Conservation (phyloP, 441 rosid species). For the Pelargonium citronellum region DNA sequence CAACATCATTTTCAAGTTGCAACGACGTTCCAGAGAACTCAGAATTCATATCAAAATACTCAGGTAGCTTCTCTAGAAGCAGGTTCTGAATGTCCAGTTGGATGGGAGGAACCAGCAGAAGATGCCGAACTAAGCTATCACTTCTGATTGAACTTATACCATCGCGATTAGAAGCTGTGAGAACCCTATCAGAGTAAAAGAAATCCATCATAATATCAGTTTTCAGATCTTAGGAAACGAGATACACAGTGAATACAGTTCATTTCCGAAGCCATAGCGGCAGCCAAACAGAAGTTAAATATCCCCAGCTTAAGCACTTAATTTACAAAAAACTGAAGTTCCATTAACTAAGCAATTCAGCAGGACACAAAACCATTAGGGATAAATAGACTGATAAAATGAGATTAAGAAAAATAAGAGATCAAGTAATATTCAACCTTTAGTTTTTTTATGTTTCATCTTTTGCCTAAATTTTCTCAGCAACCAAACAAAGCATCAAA, state of each 20-base stretch:
- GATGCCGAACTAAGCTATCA: constrained; percentile 54
- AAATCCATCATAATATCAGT: neutral
- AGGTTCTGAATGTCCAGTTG: constrained; percentile 60
- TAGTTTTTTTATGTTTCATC: neutral
- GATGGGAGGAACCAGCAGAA: constrained; percentile 56
- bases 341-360: neutral
- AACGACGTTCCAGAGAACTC: constrained; percentile 26
- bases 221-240: neutral
- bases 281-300: neutral
- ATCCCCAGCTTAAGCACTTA: neutral
- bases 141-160: constrained; percentile 27
- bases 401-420: neutral
- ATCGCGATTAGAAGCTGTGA: constrained; percentile 36
- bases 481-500: neutral
- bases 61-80: constrained; percentile 78
- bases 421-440: neutral
- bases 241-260: neutral
- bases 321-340: neutral
- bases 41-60: constrained; percentile 41
- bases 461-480: neutral
- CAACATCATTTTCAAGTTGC: constrained; percentile 56
- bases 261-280: neutral
- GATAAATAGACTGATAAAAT: no score
- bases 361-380: no score
- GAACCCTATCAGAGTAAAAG: constrained; percentile 35